Base-by-base conservation (phyloP, 2,329 filamentous ascomycete species). In the Claviceps fusiformis region DNA sequence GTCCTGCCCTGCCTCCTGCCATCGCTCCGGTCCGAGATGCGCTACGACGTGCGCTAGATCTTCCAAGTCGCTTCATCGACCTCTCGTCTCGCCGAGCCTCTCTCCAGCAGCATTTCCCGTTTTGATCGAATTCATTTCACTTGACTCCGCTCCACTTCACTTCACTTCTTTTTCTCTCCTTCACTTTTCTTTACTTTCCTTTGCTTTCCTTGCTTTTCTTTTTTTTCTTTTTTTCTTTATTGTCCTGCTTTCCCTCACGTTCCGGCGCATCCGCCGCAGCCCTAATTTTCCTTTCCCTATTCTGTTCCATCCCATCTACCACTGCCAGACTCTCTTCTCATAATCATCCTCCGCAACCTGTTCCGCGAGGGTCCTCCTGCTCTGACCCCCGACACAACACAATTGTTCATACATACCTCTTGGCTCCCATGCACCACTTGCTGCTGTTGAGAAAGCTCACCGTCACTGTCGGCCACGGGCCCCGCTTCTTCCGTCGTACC, bases 401-500 rank as follows among this genome's bases (percentile, higher is more conserved):
- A 39, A 19, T 19, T 17, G 41, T 29, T 9, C 19, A 24, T 45
- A 24, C 45, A 15, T 47, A 33, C 48, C 56, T 57, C 54, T 48
- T 52, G 54, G 54, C 51, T 50, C 45, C 24, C 31, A 55, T 55
- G 54, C 56, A 19, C 56, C 54, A 52, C 37, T 48, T 57, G 56
- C 56, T 57, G 54, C 56, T 57, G 56, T 56, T 54, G 56, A 57
- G 56, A 56, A 52, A 53, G 56, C 56, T 56, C 49, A 33, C 39
- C 50, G 44, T 53, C 33, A 37, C 31, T 31, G 17, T 47, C 53
- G 53, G 50, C 44, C 19, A 11, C 53, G 45, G 43, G 53, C 50
- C 53, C 53, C 44, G 49, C 19, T 35, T 39, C 45, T 37, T 35
- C 43, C 51, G 19, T 47, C 47, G 41, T 50, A 4, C 52, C 19